A percentile compares a stretch with the other conserved stretches of the same genome.
phyloP scores from a whole-genome alignment of 1,284 basidiomycete species.

The Cutaneotrichosporon sp. region DNA sequence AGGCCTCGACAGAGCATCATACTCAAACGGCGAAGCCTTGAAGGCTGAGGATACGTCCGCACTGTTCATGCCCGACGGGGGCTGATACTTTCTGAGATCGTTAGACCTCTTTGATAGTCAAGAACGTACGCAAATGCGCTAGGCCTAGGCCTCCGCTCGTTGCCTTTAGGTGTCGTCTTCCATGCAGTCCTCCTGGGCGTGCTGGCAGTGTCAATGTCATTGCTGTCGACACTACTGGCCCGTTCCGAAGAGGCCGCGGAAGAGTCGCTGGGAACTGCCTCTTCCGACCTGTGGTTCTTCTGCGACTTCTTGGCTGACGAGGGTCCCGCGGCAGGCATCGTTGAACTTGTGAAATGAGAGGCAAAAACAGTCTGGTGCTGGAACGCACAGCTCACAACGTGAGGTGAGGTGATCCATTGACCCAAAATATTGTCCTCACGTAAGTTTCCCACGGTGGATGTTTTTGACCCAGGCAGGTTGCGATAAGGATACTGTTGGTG shows the following conservation, averaged over 20 bases:
- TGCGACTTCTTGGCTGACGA: too few relatives aligned
- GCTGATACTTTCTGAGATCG: constrained; percentile 20
- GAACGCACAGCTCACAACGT: too few relatives aligned
- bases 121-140: background rate
- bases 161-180: background rate
- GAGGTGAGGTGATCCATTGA: too few relatives aligned
- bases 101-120: too few relatives aligned
- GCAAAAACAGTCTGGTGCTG: too few relatives aligned
- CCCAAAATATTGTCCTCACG: constrained; percentile 2
- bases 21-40: constrained; percentile 38
- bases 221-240: constrained; percentile 1
- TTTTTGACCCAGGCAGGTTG: too few relatives aligned
- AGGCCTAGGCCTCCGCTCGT: background rate
- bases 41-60: constrained; percentile 24
- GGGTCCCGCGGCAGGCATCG: too few relatives aligned
- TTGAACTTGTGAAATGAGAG: too few relatives aligned
- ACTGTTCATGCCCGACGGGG: constrained; percentile 38
- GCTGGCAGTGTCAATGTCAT: background rate
- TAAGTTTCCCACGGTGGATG: constrained; percentile 5
- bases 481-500: too few relatives aligned
- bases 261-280: too few relatives aligned
- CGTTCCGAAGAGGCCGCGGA: too few relatives aligned
- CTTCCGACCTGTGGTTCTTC: too few relatives aligned
- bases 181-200: background rate
- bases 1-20: constrained; percentile 27